Percentiles rank a stretch among this genome's conserved stretches.
Conservation (phyloP, 805 yeast genomes). For the Kuraishia borneana region DNA sequence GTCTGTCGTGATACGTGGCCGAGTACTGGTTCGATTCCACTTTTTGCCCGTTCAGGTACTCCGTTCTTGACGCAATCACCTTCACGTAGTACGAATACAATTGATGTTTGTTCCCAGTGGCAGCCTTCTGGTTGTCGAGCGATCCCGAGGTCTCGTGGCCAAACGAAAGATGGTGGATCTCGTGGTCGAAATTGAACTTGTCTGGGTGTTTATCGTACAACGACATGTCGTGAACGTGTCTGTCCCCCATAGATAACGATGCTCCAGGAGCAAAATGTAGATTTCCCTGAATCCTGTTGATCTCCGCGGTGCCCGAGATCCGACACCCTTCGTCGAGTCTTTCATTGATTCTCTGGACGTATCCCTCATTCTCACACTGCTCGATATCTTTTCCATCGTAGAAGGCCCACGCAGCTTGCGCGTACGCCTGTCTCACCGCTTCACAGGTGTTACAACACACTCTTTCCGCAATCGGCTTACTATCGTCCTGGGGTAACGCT, state of each 20-base stretch:
- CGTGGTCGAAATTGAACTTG: constrained; percentile 67
- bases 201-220: constrained; percentile 44
- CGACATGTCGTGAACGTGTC: constrained; percentile 80
- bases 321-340: constrained; percentile 81
- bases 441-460: constrained; percentile 81
- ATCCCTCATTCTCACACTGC: constrained; percentile 88
- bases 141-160: constrained; percentile 67
- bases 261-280: constrained; percentile 96
- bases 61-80: constrained; percentile 84
- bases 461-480: constrained; percentile 24
- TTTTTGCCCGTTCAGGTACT: constrained; percentile 40
- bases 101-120: constrained; percentile 40
- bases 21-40: constrained; percentile 85
- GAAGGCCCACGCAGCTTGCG: constrained; percentile 74
- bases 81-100: constrained; percentile 72
- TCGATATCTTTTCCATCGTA: constrained; percentile 78
- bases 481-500: constrained; percentile 51
- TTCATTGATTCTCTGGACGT: constrained; percentile 48
- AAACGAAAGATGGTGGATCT: constrained; percentile 71
- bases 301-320: constrained; percentile 63
- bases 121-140: constrained; percentile 40
- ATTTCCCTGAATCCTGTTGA: constrained; percentile 83
- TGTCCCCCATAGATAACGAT: constrained; percentile 42
- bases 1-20: constrained; percentile 80
- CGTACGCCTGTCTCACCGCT: constrained; percentile 72